phyloP scores from a whole-genome alignment of 2,329 filamentous ascomycete species.

The Aspergillus intermedius region DNA sequence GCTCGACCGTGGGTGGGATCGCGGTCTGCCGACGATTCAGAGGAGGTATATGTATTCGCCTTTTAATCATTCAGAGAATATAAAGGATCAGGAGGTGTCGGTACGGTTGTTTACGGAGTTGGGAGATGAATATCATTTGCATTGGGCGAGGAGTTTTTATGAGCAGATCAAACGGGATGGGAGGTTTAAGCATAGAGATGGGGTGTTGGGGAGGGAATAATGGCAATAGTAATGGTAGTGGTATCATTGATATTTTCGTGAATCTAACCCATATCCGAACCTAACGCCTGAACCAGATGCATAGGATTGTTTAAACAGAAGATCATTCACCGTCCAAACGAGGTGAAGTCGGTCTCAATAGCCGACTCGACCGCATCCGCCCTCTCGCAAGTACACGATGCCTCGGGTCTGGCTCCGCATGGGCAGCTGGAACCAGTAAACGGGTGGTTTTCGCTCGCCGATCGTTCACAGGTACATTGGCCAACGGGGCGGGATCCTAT shows the following conservation, averaged over 20 bases:
- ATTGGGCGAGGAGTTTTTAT: slow-evolving; percentile 15
- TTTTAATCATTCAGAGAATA: slow-evolving; percentile 30
- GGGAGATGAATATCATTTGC: slow-evolving; percentile 11
- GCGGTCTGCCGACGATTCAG: slow-evolving; percentile 14
- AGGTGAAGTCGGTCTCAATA: slow-evolving; percentile 83
- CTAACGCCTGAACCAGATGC: background rate
- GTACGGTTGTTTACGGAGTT: slow-evolving; percentile 11
- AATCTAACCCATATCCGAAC: background rate
- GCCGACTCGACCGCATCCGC: slow-evolving; percentile 32
- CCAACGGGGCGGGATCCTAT: slow-evolving; percentile 66
- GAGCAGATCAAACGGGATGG: slow-evolving; percentile 16
- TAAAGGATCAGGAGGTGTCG: slow-evolving; percentile 22
- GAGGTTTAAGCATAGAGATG: slow-evolving; percentile 21
- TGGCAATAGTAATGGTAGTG: background rate
- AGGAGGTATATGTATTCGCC: slow-evolving; percentile 31
- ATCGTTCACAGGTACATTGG: slow-evolving; percentile 73
- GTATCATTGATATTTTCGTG: background rate
- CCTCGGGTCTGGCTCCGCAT: slow-evolving; percentile 65
- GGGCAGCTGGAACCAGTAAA: slow-evolving; percentile 58
- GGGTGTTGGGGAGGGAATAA: slow-evolving; percentile 13
- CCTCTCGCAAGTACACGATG: slow-evolving; percentile 79
- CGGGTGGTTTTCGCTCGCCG: slow-evolving; percentile 62
- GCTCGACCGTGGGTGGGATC: slow-evolving; percentile 21
- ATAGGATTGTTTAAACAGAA: background rate
- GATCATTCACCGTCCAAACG: slow-evolving; percentile 19